phyloP scores from a whole-genome alignment of 2,329 filamentous ascomycete genomes.

The Sporothrix globosa region DNA sequence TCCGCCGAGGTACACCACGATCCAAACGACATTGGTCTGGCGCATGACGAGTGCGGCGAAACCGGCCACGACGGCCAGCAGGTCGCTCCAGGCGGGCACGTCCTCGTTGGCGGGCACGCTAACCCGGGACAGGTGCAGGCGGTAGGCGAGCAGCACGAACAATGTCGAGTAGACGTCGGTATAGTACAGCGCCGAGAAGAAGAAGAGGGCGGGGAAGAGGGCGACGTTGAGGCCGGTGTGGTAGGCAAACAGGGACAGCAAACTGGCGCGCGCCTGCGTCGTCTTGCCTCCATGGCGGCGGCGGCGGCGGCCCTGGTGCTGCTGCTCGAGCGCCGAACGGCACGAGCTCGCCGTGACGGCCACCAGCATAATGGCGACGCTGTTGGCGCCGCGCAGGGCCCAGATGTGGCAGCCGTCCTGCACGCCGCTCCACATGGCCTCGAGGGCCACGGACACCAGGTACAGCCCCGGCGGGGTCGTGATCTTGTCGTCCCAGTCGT shows the following conservation, averaged over 20 bases:
- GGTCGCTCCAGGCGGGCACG: constrained; percentile 46
- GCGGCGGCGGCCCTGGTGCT: not conserved
- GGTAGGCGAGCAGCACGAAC: constrained; percentile 71
- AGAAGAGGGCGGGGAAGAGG: constrained; percentile 88
- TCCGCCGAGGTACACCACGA: constrained; percentile 74
- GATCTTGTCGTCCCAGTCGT: constrained; percentile 92
- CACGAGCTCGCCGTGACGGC: constrained; percentile 54
- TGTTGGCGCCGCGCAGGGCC: constrained; percentile 56
- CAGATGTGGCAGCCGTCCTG: constrained; percentile 39
- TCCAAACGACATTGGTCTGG: constrained; percentile 98
- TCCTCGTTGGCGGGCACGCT: constrained; percentile 13
- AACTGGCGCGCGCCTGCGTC: constrained; percentile 40
- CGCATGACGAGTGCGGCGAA: constrained; percentile 72
- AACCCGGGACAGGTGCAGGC: constrained; percentile 54
- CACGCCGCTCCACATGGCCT: constrained; percentile 29
- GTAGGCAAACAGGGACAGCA: constrained; percentile 50
- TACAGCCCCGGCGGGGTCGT: constrained; percentile 87
- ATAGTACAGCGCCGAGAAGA: constrained; percentile 95
- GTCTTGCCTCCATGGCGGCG: not conserved
- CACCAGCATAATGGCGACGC: constrained; percentile 49
- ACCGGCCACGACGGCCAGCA: constrained; percentile 60
- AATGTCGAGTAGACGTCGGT: constrained; percentile 86
- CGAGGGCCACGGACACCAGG: constrained; percentile 33
- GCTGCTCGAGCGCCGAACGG: constrained; percentile 55
- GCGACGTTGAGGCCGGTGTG: constrained; percentile 77